Percentiles rank a stretch among this genome's conserved stretches.
Conservation (phyloP, 2,329 filamentous ascomycete species). For the Cordyceps javanica region DNA sequence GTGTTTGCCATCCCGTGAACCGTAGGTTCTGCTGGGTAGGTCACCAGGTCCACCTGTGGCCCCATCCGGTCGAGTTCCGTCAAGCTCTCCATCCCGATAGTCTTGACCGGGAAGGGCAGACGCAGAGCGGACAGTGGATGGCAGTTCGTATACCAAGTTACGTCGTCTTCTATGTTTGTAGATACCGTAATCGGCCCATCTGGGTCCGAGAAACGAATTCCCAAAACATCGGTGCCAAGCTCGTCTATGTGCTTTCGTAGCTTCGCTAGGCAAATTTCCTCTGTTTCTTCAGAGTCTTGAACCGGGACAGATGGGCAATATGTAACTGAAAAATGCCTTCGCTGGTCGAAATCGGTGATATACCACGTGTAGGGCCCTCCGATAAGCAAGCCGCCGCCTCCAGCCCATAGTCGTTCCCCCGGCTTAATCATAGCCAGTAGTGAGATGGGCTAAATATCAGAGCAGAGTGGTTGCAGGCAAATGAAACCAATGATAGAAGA, state of each 20-base stretch:
- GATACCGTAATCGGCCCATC: constrained; percentile 15
- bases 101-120: constrained; percentile 19
- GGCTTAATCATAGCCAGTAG: no score
- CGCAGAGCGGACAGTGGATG: not conserved
- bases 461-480: no score
- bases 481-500: no score
- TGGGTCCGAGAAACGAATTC: constrained; percentile 8
- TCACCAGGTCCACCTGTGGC: constrained; percentile 23
- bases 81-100: constrained; percentile 18
- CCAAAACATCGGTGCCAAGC: constrained; percentile 4
- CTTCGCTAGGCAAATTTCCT: constrained; percentile 2
- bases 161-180: constrained; percentile 21
- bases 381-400: not conserved
- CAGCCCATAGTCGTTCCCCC: no score
- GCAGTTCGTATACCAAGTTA: constrained; percentile 21
- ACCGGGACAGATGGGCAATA: not conserved
- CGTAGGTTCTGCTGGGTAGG: constrained; percentile 16
- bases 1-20: constrained; percentile 8
- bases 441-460: no score
- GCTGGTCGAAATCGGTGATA: constrained; percentile 9
- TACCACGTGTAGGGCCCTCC: constrained; percentile 9
- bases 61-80: constrained; percentile 24
- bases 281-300: constrained; percentile 6
- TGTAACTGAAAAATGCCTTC: constrained; percentile 11
- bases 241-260: constrained; percentile 6